Percentiles rank a stretch among this genome's conserved stretches.
Evolutionary conservation across 495 filamentous ascomycete genomes (phyloP).

Genomic region (Penicillium cinerascens): DNA sequence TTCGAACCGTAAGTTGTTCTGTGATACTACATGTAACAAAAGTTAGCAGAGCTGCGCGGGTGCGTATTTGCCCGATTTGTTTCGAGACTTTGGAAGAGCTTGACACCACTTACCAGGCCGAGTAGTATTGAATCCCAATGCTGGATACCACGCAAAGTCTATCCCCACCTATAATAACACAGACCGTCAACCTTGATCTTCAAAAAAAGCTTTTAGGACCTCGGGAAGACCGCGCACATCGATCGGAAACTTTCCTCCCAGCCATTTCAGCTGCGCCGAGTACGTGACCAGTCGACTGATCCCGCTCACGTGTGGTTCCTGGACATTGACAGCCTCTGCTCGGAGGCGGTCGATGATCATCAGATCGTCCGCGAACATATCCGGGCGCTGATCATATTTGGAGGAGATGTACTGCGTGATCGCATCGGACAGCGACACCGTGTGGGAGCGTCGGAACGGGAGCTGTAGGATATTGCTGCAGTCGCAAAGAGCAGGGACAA

Average conservation of each 20-base stretch:
- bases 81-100: not conserved
- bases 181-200: not conserved
- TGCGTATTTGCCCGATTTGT: not conserved
- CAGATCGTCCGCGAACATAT: slow-evolving; percentile 92
- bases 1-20: slow-evolving; percentile 94
- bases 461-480: slow-evolving; percentile 57
- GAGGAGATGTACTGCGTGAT: slow-evolving; percentile 95
- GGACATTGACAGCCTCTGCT: slow-evolving; percentile 76
- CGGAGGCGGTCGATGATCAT: slow-evolving; percentile 80
- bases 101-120: slow-evolving; percentile 53
- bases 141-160: slow-evolving; percentile 93
- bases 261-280: slow-evolving; percentile 90
- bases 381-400: slow-evolving; percentile 99
- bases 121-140: slow-evolving; percentile 83
- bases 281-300: slow-evolving; percentile 83
- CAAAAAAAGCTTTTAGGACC: not conserved
- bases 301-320: slow-evolving; percentile 87
- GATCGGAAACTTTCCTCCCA: slow-evolving; percentile 92
- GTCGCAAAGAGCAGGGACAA: not conserved
- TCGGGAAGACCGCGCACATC: slow-evolving; percentile 59
- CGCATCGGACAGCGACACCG: slow-evolving; percentile 70
- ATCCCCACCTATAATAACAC: slow-evolving; percentile 67
- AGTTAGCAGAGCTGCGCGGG: not conserved
- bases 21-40: slow-evolving; percentile 49
- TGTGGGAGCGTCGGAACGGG: slow-evolving; percentile 81